A percentile compares a stretch with the other conserved stretches of the same genome.
Conservation (phyloP, 371 early-diverging fungal genomes). For the Gilbertella persicaria region DNA sequence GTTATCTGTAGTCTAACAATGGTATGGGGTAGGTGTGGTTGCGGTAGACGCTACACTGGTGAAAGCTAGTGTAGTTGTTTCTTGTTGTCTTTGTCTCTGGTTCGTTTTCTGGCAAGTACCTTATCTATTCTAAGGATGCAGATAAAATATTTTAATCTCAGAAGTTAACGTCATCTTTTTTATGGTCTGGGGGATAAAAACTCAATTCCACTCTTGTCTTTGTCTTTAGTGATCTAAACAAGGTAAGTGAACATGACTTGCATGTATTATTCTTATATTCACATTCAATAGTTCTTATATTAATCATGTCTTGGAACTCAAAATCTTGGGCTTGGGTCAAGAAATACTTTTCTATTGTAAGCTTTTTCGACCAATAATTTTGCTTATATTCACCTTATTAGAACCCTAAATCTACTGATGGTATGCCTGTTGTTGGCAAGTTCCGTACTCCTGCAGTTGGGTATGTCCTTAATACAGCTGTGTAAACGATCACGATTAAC, state of each 20-base stretch:
- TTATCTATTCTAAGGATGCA: no score
- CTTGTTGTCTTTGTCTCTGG: no score
- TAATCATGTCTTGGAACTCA: constrained; percentile 46
- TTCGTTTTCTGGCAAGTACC: no score
- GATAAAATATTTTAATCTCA: no score
- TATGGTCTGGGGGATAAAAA: no score
- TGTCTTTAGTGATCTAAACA: background rate
- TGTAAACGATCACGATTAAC: background rate
- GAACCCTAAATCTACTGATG: constrained; percentile 64
- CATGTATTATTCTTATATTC: background rate
- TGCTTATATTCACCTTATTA: constrained; percentile 16
- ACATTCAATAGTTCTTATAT: background rate
- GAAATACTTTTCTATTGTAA: constrained; percentile 48
- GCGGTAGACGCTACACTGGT: no score
- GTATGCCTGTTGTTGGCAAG: constrained; percentile 62
- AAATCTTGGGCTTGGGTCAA: constrained; percentile 54
- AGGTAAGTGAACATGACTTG: background rate
- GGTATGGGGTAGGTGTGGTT: no score
- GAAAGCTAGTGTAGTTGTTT: no score
- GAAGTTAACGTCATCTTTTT: no score
- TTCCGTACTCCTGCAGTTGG: constrained; percentile 63
- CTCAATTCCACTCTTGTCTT: no score
- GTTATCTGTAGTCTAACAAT: no score
- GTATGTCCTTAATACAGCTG: constrained; percentile 29
- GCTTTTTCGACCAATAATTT: constrained; percentile 10